A percentile compares a stretch with the other conserved stretches of the same genome.
These are phyloP conservation scores for Cladosporium sp. DNA, from an alignment of 2,329 filamentous ascomycete species.

Conservation along the genomic window DNA sequence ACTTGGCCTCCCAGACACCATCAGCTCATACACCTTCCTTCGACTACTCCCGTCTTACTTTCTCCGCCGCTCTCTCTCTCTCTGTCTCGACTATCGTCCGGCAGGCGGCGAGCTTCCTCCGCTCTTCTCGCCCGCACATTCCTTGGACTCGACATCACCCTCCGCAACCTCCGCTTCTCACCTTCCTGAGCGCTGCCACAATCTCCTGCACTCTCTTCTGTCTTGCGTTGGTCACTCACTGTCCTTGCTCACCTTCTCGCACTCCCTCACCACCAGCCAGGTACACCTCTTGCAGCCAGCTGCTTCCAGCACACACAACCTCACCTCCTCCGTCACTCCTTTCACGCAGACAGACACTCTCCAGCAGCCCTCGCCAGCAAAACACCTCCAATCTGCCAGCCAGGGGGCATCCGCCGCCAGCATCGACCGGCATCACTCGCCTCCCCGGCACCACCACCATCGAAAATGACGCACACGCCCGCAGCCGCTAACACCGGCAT, in stretches of 20 bases:
- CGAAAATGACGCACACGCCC: slow-evolving; percentile 31
- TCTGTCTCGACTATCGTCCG: not conserved
- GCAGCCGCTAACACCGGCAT: slow-evolving; percentile 38
- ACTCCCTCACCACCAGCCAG: slow-evolving; percentile 1
- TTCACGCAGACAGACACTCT: not conserved
- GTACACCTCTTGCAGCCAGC: slow-evolving; percentile 7
- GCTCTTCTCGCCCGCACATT: not conserved
- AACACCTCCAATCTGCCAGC: slow-evolving; percentile 1
- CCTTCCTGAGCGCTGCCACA: not conserved
- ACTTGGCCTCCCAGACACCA: not conserved
- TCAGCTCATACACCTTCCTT: not conserved
- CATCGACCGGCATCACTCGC: slow-evolving; percentile 9
- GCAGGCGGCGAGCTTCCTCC: slow-evolving; percentile 3
- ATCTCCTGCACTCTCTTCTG: not conserved
- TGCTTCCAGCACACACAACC: slow-evolving; percentile 3
- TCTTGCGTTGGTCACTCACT: slow-evolving; percentile 1
- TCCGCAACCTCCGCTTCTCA: not conserved
- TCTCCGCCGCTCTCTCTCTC: not conserved
- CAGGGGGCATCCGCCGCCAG: slow-evolving; percentile 10
- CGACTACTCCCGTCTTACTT: not conserved
- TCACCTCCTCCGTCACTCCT: slow-evolving; percentile 12
- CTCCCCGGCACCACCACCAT: slow-evolving; percentile 15
- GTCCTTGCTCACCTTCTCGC: slow-evolving; percentile 3
- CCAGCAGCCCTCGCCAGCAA: slow-evolving; percentile 2
- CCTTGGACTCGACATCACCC: not conserved